Conservation (phyloP, 805 yeast genomes). For the Schwanniomyces yamadae region DNA sequence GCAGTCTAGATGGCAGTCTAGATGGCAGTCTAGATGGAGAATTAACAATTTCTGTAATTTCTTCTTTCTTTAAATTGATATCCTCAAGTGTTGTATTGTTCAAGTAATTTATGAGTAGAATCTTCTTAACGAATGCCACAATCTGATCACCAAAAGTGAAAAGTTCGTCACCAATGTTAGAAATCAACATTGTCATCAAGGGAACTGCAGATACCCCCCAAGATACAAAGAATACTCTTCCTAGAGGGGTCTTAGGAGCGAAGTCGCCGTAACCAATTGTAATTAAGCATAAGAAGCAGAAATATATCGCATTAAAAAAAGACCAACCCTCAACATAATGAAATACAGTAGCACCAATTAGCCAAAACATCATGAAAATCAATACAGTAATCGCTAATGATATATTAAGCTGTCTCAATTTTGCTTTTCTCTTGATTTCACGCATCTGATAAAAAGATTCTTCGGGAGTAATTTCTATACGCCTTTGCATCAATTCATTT, state of each 20-base stretch:
- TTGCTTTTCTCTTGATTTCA: conserved; percentile 44
- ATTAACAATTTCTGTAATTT: background rate
- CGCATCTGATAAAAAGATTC: conserved; percentile 60
- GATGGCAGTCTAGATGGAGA: background rate
- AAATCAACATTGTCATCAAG: conserved; percentile 76
- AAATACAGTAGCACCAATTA: conserved; percentile 71
- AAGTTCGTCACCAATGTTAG: conserved; percentile 66
- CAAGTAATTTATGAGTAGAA: background rate
- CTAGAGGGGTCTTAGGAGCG: conserved; percentile 61
- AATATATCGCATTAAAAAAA: conserved; percentile 71
- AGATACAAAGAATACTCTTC: conserved; percentile 67
- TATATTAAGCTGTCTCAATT: conserved; percentile 32
- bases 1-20: too few relatives aligned
- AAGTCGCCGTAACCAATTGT: conserved; percentile 87
- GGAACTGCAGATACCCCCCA: conserved; percentile 89
- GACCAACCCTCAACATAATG: conserved; percentile 64
- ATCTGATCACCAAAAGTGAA: conserved; percentile 26
- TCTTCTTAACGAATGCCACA: conserved; percentile 3
- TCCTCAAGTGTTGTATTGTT: background rate
- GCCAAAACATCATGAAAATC: conserved; percentile 59
- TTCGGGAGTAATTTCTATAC: conserved; percentile 29
- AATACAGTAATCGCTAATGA: conserved; percentile 41
- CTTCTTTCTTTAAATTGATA: conserved; percentile 1
- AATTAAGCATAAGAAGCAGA: conserved; percentile 68
- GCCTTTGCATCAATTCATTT: conserved; percentile 11